Base-by-base conservation (phyloP, 2,329 filamentous ascomycete species). In the Colletotrichum australisinense region DNA sequence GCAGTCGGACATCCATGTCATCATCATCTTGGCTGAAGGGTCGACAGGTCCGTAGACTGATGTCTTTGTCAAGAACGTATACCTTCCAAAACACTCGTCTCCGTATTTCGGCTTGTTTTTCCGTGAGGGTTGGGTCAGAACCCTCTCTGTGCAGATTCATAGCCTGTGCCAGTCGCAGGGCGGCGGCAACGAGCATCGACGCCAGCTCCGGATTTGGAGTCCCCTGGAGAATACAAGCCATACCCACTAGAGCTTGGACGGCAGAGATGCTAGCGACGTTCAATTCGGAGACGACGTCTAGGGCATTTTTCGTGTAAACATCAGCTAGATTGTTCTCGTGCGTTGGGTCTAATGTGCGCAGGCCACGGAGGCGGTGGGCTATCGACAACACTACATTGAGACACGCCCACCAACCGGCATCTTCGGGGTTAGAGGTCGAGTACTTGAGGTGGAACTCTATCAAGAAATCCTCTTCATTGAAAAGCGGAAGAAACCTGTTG, bases 1-100 rank as follows among this genome's bases (percentile, higher is more conserved):
- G 78, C 38, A 79, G 42, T 35, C 75, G 75, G 11, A 76, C 77
- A 64, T 79, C 76, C 74, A 79, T 79, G 42, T 79, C 78, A n/a
- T 79, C 78, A 26, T 78, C 77, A 38, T 79, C 76, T 69, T 79
- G 78, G 7, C 65, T 63, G 58, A 76, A 78, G 4, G 78, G 77
- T 28, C 70, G 74, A 8, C 76, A 63, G 49, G 72, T 77, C n/a
- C 75, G 76, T 3, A 78, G 63, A 69, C 76, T 77, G n/a, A 79
- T 74, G 30, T 79, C 76, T 58, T 76, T 78, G 57, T 79, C 78
- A 22, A 78, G 75, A 42, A 74, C 49, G 55, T 77, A 78, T 14
- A 72, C 71, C 16, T 75, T 76, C 78, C 77, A 79, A 64, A 78
- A 79, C 14, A 78, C 76, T 14, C 75, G 73, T 28, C 68, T 73